Evolutionary conservation across 1,139 yeast species (phyloP).

Genomic region (Lodderomyces metapsilosis): DNA sequence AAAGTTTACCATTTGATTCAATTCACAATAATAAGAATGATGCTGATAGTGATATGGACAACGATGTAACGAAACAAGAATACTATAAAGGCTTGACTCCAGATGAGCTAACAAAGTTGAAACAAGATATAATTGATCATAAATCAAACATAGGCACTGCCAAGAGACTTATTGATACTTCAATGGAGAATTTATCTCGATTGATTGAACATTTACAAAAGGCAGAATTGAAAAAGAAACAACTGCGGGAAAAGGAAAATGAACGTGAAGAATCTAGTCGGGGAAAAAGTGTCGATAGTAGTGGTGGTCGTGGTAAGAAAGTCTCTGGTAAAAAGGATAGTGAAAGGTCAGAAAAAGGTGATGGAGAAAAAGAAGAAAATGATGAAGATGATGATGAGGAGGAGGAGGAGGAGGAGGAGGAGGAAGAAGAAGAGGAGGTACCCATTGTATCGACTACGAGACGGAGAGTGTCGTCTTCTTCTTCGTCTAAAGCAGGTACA

Average conservation of each 20-base stretch:
- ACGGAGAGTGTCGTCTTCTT: neutral
- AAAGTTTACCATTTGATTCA: conserved; percentile 51
- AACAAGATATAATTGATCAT: conserved; percentile 49
- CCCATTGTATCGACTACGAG: neutral
- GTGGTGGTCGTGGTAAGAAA: no score
- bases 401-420: neutral
- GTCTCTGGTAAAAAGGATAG: no score
- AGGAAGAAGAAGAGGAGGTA: neutral
- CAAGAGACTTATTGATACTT: conserved; percentile 43
- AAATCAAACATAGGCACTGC: conserved; percentile 58
- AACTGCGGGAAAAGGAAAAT: conserved; percentile 10
- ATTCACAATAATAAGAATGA: conserved; percentile 22
- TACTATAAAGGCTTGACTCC: conserved; percentile 12
- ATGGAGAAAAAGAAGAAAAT: neutral
- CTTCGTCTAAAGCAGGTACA: neutral
- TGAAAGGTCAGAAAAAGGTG: neutral
- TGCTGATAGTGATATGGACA: no score
- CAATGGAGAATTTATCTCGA: conserved; percentile 37
- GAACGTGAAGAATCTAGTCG: conserved; percentile 1
- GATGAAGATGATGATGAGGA: neutral
- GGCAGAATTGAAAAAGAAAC: conserved; percentile 11
- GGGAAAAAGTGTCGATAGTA: no score
- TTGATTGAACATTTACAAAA: conserved; percentile 29
- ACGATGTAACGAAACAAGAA: no score
- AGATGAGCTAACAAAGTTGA: conserved; percentile 39